Evolutionary conservation across 805 yeast genomes (phyloP).

Genomic region (Ogataea ramenticola): DNA sequence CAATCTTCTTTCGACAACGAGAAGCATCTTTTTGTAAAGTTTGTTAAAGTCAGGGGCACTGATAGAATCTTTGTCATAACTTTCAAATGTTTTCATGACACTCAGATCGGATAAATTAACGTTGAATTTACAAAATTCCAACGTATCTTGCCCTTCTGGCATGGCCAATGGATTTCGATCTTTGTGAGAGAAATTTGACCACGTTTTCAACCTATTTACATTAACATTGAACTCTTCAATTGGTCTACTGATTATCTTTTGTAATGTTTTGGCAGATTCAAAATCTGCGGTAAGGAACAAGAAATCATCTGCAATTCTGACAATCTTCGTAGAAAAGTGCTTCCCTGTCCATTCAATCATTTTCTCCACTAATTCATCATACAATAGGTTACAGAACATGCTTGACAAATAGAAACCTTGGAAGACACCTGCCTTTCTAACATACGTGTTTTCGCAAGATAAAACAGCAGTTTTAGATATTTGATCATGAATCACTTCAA

Average conservation of each 20-base stretch:
- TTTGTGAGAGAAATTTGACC: slow-evolving; percentile 6
- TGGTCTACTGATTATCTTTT: slow-evolving; percentile 25
- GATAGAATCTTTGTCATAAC: slow-evolving; percentile 8
- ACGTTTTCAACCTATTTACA: slow-evolving; percentile 34
- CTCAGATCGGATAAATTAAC: slow-evolving; percentile 27
- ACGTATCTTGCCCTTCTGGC: no score
- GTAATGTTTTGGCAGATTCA: slow-evolving; percentile 23
- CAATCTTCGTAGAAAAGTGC: slow-evolving; percentile 28
- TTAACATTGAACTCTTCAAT: slow-evolving; percentile 35
- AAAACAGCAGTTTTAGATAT: slow-evolving; percentile 41
- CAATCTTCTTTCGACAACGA: not conserved
- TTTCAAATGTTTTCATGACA: slow-evolving; percentile 26
- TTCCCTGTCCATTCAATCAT: slow-evolving; percentile 12
- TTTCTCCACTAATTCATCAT: slow-evolving; percentile 44
- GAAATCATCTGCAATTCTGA: slow-evolving; percentile 83
- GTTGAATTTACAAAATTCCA: slow-evolving; percentile 37
- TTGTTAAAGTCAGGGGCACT: not conserved
- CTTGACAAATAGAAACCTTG: slow-evolving; percentile 82
- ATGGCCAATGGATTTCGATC: not conserved
- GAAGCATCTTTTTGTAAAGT: not conserved
- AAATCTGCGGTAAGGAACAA: slow-evolving; percentile 49
- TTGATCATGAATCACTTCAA: slow-evolving; percentile 42
- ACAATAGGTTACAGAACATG: slow-evolving; percentile 64
- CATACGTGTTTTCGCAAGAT: slow-evolving; percentile 29
- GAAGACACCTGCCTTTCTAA: slow-evolving; percentile 63